phyloP scores from a whole-genome alignment of 1,284 basidiomycete species.

The Mycocalia duriaeana region DNA sequence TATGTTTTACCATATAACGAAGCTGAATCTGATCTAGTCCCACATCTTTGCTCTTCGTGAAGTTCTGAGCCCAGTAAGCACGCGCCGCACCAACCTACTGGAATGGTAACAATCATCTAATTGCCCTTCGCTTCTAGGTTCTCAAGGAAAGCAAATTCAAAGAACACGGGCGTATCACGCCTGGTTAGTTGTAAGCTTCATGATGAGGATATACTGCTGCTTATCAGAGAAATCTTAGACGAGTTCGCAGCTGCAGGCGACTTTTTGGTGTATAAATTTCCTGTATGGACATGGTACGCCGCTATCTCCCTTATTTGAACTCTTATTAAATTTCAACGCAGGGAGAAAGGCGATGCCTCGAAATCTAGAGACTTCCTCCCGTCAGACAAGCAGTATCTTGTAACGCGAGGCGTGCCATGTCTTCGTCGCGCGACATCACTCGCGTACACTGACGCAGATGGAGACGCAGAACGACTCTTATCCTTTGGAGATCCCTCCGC shows the following conservation, averaged over 20 bases:
- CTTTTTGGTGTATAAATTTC: conserved; percentile 2
- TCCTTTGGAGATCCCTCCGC: conserved; percentile 62
- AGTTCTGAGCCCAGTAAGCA: conserved; percentile 86
- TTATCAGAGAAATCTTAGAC: conserved; percentile 47
- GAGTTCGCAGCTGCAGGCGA: conserved; percentile 54
- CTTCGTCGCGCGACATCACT: conserved; percentile 86
- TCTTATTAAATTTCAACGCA: conserved; percentile 25
- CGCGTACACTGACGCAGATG: conserved; percentile 91
- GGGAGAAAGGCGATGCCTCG: conserved; percentile 85
- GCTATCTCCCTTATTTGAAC: neutral
- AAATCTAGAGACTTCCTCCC: conserved; percentile 91
- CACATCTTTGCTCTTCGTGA: conserved; percentile 96
- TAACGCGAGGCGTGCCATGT: conserved; percentile 90
- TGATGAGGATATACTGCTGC: conserved; percentile 7
- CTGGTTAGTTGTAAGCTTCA: conserved; percentile 55
- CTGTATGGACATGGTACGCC: conserved; percentile 2
- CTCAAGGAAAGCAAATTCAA: conserved; percentile 98
- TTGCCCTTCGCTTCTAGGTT: conserved; percentile 55
- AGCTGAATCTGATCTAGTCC: too few species aligned
- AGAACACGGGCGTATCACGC: conserved; percentile 94
- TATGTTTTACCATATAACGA: too few species aligned
- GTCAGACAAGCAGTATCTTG: conserved; percentile 91
- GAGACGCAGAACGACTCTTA: conserved; percentile 88
- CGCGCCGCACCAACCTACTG: conserved; percentile 10
- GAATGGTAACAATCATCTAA: too few species aligned